A percentile compares a stretch with the other conserved stretches of the same genome.
Evolutionary conservation across 2,329 filamentous ascomycete genomes (phyloP).

Genomic region (Cercospora janseana): DNA sequence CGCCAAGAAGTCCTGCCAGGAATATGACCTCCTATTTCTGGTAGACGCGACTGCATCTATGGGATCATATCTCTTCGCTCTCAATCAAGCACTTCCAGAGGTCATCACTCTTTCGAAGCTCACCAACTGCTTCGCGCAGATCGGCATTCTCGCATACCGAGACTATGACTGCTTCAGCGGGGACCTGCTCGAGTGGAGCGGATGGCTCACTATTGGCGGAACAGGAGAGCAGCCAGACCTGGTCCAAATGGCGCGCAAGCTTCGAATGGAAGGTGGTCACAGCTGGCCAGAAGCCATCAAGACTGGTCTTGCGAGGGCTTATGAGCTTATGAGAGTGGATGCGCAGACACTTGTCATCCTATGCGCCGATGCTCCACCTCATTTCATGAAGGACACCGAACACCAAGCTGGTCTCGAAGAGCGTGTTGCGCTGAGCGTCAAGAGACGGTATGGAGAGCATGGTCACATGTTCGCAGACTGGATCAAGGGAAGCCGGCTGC

Average conservation of each 20-base stretch:
- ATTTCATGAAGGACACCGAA: neutral
- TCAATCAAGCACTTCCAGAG: constrained; percentile 20
- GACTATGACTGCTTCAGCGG: constrained; percentile 12
- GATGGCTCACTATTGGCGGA: constrained; percentile 6
- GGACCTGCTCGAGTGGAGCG: constrained; percentile 18
- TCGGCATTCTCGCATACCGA: constrained; percentile 19
- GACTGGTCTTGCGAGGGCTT: constrained; percentile 20
- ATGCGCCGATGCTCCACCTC: constrained; percentile 20
- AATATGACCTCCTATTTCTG: constrained; percentile 21
- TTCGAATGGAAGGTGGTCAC: constrained; percentile 3
- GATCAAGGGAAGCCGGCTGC: constrained; percentile 7
- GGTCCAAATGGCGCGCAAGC: constrained; percentile 4
- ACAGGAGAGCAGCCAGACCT: constrained; percentile 9
- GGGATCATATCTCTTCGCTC: constrained; percentile 9
- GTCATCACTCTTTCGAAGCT: constrained; percentile 21
- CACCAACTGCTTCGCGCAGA: constrained; percentile 19
- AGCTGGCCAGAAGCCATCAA: constrained; percentile 20
- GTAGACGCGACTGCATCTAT: constrained; percentile 22
- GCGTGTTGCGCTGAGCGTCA: constrained; percentile 3
- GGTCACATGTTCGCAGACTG: constrained; percentile 19
- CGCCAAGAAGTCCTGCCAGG: neutral
- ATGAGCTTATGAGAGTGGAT: constrained; percentile 16
- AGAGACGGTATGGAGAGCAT: constrained; percentile 16
- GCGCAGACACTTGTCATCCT: constrained; percentile 19
- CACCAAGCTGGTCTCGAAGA: neutral